Evolutionary conservation across 2,329 filamentous ascomycete genomes (phyloP).

Genomic region (Westerdykella ornata): DNA sequence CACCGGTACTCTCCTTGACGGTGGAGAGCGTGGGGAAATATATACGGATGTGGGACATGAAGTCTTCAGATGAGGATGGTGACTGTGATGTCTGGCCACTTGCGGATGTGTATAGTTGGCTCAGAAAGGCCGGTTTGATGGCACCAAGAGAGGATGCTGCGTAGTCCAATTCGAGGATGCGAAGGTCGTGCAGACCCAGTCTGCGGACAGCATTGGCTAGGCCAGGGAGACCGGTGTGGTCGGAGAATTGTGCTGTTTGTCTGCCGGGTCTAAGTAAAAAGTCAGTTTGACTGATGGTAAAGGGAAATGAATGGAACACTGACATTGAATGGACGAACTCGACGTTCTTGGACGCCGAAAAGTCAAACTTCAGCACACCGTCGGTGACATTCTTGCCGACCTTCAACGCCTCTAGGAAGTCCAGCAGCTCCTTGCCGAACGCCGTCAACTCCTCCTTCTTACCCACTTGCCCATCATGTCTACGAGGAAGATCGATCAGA

Average conservation of each 20-base stretch:
- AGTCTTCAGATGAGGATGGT: slow-evolving; percentile 1
- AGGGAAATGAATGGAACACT: slow-evolving; percentile 23
- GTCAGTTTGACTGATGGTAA: no score
- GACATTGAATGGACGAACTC: slow-evolving; percentile 84
- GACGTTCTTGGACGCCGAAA: slow-evolving; percentile 61
- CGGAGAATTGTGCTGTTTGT: neutral
- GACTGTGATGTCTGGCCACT: slow-evolving; percentile 36
- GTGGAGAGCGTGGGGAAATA: slow-evolving; percentile 30
- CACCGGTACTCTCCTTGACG: slow-evolving; percentile 58
- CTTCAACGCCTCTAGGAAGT: slow-evolving; percentile 62
- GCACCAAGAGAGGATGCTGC: slow-evolving; percentile 76
- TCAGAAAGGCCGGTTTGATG: slow-evolving; percentile 62
- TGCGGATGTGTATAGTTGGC: slow-evolving; percentile 52
- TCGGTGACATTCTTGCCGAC: slow-evolving; percentile 58
- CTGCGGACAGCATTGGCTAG: slow-evolving; percentile 57
- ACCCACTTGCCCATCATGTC: slow-evolving; percentile 26
- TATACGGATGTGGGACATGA: slow-evolving; percentile 21
- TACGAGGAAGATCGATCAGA: slow-evolving; percentile 78
- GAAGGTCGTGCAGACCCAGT: slow-evolving; percentile 26
- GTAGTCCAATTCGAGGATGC: slow-evolving; percentile 62
- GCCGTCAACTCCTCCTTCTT: slow-evolving; percentile 36
- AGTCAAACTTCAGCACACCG: slow-evolving; percentile 75
- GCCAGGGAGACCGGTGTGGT: slow-evolving; percentile 63
- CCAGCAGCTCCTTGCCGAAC: slow-evolving; percentile 64
- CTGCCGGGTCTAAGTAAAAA: neutral